Conservation (phyloP, 192 early-diverging fungal genomes). For the Coemansia sp. region DNA sequence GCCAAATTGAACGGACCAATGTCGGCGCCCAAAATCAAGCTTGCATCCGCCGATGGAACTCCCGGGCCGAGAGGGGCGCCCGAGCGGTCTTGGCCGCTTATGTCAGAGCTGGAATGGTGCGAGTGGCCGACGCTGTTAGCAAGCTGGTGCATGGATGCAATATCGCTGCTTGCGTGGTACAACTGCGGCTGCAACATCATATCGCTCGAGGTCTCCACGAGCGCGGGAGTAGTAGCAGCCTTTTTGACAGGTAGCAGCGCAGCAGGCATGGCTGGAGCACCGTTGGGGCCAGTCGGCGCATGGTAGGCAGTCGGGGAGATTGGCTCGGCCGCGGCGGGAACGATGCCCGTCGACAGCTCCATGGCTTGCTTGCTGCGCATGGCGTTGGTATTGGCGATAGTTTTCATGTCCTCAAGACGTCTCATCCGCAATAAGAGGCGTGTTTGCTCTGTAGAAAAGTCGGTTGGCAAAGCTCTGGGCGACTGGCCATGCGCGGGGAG, state of each 20-base stretch:
- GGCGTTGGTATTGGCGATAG: conserved; percentile 48
- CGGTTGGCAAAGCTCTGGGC: not conserved
- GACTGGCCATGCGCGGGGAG: not conserved
- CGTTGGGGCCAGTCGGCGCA: not conserved
- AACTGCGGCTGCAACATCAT: not conserved
- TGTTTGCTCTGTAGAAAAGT: conserved; percentile 27
- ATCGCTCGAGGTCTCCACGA: conserved; percentile 3
- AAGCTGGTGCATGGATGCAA: not conserved
- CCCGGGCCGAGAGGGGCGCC: not conserved
- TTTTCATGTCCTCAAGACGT: conserved; percentile 46
- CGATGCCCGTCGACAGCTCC: not conserved
- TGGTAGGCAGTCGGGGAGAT: not conserved
- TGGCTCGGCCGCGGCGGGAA: not conserved
- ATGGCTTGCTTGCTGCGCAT: conserved; percentile 25
- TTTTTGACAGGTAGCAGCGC: not conserved
- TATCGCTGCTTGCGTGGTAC: not conserved
- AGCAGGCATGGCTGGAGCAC: not conserved
- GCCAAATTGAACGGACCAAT: not conserved
- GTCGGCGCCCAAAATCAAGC: not conserved
- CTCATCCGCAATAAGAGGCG: conserved; percentile 45
- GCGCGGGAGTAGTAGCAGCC: not conserved
- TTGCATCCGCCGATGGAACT: not conserved
- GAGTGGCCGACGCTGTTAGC: not conserved
- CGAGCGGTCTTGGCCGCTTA: not conserved
- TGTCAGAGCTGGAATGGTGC: not conserved